Evolutionary conservation across 768 basidiomycete species (phyloP).

Genomic region (Kwoniella europaea): DNA sequence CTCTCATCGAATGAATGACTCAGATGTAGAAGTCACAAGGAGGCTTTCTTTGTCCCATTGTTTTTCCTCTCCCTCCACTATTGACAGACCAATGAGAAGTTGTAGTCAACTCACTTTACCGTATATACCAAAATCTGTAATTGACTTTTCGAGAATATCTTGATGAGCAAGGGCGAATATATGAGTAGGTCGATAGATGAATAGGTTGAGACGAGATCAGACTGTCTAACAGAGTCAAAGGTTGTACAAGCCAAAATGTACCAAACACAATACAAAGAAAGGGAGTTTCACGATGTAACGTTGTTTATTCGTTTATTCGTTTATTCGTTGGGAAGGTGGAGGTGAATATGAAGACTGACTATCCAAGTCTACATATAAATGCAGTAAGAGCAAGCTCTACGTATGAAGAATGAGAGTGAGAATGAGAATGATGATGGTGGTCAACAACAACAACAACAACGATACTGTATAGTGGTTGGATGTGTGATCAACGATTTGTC

Average conservation of each 20-base stretch:
- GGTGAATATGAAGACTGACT: not conserved
- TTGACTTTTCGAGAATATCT: no score
- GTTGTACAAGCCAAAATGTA: not conserved
- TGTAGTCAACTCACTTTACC: no score
- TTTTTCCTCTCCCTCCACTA: no score
- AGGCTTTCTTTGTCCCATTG: no score
- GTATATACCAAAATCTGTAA: no score
- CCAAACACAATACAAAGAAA: slow-evolving; percentile 2
- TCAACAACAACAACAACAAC: not conserved
- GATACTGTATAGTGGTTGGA: not conserved
- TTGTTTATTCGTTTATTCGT: not conserved
- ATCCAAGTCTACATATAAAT: not conserved
- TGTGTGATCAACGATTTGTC: not conserved
- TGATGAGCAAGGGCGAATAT: no score
- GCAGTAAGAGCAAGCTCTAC: not conserved
- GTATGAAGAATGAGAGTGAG: not conserved
- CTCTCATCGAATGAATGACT: no score
- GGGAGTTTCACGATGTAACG: slow-evolving; percentile 1
- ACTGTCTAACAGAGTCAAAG: not conserved
- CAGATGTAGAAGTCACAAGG: no score
- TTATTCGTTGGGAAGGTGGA: not conserved
- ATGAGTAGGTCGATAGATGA: no score
- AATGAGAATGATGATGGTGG: not conserved
- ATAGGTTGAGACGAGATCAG: not conserved
- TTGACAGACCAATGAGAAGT: no score